Evolutionary conservation across 164 flowering plant genomes (phyloP).

Genomic region (Berberis thunbergii): DNA sequence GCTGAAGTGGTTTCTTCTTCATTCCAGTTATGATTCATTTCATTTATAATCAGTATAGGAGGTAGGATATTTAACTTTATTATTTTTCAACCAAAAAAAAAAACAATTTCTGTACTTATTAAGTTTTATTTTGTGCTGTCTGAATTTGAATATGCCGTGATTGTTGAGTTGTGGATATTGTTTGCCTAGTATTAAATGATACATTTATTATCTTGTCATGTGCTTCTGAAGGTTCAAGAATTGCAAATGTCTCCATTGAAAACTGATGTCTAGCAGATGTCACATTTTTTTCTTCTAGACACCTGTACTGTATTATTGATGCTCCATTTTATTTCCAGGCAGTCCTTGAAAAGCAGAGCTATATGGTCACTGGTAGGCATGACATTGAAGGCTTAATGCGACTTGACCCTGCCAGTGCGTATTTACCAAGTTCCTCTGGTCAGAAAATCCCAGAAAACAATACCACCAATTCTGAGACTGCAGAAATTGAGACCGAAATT

Average conservation of each 20-base stretch:
- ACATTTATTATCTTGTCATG: background rate
- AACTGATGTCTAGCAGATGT: no score
- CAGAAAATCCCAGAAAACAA: constrained; percentile 28
- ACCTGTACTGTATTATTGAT: background rate
- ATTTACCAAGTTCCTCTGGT: constrained; percentile 48
- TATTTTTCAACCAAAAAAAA: no score
- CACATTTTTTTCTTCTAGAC: no score
- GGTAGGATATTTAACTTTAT: no score
- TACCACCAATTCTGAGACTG: constrained; percentile 46
- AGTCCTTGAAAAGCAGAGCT: constrained; percentile 97
- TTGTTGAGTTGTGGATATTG: background rate
- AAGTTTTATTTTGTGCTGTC: background rate
- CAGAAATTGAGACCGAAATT: constrained; percentile 60
- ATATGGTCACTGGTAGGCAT: constrained; percentile 97
- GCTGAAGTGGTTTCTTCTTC: no score
- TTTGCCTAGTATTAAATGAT: background rate
- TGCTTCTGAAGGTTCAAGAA: background rate
- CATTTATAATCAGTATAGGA: no score
- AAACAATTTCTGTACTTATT: no score
- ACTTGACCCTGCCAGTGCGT: constrained; percentile 77
- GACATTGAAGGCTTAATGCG: constrained; percentile 88
- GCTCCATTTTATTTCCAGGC: constrained; percentile 47
- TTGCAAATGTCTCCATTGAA: background rate
- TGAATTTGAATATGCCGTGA: background rate
- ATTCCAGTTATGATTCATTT: no score